A percentile compares a stretch with the other conserved stretches of the same genome.
Conservation (phyloP, 805 yeast species). For the Kluyveromyces lactis region DNA sequence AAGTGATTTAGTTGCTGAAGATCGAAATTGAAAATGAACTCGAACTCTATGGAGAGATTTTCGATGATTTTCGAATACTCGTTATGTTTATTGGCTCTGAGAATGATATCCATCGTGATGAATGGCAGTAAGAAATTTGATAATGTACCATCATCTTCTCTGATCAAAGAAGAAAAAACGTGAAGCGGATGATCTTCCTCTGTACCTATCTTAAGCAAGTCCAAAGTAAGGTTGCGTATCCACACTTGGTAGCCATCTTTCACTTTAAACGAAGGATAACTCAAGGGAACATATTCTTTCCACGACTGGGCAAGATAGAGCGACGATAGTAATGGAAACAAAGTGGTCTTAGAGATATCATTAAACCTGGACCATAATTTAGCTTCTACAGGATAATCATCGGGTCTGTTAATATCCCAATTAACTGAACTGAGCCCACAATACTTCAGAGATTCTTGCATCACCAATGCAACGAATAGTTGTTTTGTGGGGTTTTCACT, state of each 20-base stretch:
- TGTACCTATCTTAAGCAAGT: slow-evolving; percentile 41
- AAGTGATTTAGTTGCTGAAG: slow-evolving; percentile 40
- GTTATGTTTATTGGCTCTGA: slow-evolving; percentile 39
- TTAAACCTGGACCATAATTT: slow-evolving; percentile 54
- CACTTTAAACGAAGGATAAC: slow-evolving; percentile 57
- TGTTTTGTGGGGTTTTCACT: slow-evolving; percentile 83
- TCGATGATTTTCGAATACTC: slow-evolving; percentile 32
- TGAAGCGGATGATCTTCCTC: slow-evolving; percentile 40
- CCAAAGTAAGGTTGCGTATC: slow-evolving; percentile 63
- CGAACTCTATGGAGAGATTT: slow-evolving; percentile 51
- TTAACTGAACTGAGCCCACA: slow-evolving; percentile 39
- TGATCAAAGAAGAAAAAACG: slow-evolving; percentile 55
- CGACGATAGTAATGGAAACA: slow-evolving; percentile 68
- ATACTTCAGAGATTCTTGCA: slow-evolving; percentile 74
- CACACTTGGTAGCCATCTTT: slow-evolving; percentile 56
- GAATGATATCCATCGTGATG: slow-evolving; percentile 55
- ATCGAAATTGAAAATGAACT: slow-evolving; percentile 45
- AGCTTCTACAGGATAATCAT: slow-evolving; percentile 23
- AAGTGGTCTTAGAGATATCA: slow-evolving; percentile 59
- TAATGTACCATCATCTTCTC: slow-evolving; percentile 61
- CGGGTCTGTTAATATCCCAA: slow-evolving; percentile 24
- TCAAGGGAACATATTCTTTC: slow-evolving; percentile 36
- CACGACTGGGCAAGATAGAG: slow-evolving; percentile 55
- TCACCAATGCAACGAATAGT: slow-evolving; percentile 72
- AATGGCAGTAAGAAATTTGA: slow-evolving; percentile 73